Evolutionary conservation across 2,329 filamentous ascomycete genomes (phyloP), one percentile per base, ranked within the genome.

Genomic region (Penicillium expansum): DNA sequence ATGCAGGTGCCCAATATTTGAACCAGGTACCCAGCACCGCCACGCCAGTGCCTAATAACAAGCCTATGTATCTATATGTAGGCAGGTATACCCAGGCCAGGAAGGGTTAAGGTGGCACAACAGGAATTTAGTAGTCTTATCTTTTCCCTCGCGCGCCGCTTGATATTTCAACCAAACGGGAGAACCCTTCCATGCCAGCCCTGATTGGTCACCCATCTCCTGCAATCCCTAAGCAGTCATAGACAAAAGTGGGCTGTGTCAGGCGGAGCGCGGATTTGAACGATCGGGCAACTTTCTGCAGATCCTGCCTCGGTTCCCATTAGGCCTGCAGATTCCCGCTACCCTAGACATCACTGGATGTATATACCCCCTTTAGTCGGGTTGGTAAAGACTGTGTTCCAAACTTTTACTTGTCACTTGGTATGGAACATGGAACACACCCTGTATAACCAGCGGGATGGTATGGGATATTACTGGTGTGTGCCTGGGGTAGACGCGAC

Each of bases 291-390:
- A 96, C 86, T 63, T 84, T 87, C 43, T 83, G 80, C 6, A 95
- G 74, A 65, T 93, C 89, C 61, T 83, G 81, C 51, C 92, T 81
- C 0, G 89, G 90, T 66, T 89, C 91, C 70, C 6, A 32, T n/a
- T 95, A 96, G 1, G 88, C 89, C 38, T 88, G 87, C 48, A 96
- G 73, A 72, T 96, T 92, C 38, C 91, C 82, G 69, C 96, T 96
- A 1, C 90, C 14, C 11, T 29, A 20, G 49, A 27, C 20, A 35
- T 51, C 14, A 16, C 37, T 33, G 5, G 37, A 20, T 29, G 24
- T 27, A 20, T 14, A 33, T 29, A n/a, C 16, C 4, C 20, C 38
- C 8, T 35, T 52, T 11, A 13, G 20, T 13, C 20, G 3, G 29
- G 16, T 51, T 33, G 10, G 27, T 24, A 8, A 39, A 30, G 9